Conservation (phyloP, 1,139 yeast species). For the Arxiozyma slooffiae region DNA sequence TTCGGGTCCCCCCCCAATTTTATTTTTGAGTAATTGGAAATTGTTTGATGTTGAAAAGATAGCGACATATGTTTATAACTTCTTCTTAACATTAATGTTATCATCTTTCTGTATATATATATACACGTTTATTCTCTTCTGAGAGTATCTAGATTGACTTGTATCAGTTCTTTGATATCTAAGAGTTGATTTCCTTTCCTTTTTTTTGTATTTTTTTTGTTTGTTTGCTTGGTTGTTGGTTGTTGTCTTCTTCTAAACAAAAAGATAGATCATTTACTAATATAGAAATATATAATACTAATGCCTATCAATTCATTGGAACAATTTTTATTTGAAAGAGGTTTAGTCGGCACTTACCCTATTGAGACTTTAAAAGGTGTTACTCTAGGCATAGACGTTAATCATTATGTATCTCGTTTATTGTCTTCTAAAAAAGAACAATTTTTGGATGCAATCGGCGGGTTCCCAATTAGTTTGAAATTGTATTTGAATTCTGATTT, state of each 20-base stretch:
- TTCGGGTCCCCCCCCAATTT: no score
- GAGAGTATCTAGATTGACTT: no score
- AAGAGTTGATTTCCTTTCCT: not conserved
- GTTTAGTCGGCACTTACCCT: slow-evolving; percentile 52
- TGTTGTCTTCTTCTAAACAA: not conserved
- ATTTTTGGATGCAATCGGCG: slow-evolving; percentile 70
- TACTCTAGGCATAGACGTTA: slow-evolving; percentile 76
- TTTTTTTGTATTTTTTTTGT: no score
- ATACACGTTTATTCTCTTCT: no score
- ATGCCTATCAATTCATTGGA: slow-evolving; percentile 57
- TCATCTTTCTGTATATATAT: no score
- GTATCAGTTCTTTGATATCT: no score
- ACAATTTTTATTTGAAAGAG: slow-evolving; percentile 58
- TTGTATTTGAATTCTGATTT: slow-evolving; percentile 54
- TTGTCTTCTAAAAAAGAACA: slow-evolving; percentile 61
- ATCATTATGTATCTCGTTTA: slow-evolving; percentile 59
- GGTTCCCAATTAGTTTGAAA: slow-evolving; percentile 60
- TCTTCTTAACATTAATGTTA: no score
- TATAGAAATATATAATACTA: not conserved
- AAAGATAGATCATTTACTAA: no score
- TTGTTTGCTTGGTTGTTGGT: not conserved
- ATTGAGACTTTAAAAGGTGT: slow-evolving; percentile 59
- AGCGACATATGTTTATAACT: no score
- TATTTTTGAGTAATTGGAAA: no score
- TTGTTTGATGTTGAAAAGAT: no score